Percentiles rank a stretch among this genome's conserved stretches.
phyloP scores from a whole-genome alignment of 2,329 filamentous ascomycete species.

The Aspergillus pseudonomiae region DNA sequence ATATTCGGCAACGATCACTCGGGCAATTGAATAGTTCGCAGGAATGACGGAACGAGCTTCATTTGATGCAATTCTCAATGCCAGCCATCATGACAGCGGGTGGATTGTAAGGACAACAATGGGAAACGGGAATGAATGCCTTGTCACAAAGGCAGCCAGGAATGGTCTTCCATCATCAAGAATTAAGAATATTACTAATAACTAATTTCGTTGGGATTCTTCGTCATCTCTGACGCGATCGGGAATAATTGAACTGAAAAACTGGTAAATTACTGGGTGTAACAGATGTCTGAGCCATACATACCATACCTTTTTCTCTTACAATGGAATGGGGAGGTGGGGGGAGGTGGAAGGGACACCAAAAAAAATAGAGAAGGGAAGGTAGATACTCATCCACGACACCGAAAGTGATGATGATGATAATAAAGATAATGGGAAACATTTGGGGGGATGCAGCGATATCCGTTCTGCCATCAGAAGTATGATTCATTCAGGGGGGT shows the following conservation, averaged over 20 bases:
- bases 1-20: neutral
- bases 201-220: neutral
- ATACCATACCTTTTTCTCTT: neutral
- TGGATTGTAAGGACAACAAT: neutral
- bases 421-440: neutral
- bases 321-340: neutral
- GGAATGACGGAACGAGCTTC: neutral
- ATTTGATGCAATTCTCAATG: neutral
- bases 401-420: neutral
- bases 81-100: conserved; percentile 1
- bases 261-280: neutral
- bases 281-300: neutral
- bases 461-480: conserved; percentile 1
- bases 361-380: too few species aligned
- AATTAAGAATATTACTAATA: neutral
- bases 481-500: conserved; percentile 25
- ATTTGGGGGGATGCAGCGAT: neutral
- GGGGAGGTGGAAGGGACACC: neutral
- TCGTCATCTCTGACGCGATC: neutral
- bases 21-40: conserved; percentile 1
- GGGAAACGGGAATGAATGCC: neutral
- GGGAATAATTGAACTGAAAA: neutral
- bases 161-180: neutral
- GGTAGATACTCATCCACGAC: neutral
- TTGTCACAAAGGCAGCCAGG: neutral